phyloP scores from a whole-genome alignment of 1,284 basidiomycete species.

The Apiotrichum gracile region DNA sequence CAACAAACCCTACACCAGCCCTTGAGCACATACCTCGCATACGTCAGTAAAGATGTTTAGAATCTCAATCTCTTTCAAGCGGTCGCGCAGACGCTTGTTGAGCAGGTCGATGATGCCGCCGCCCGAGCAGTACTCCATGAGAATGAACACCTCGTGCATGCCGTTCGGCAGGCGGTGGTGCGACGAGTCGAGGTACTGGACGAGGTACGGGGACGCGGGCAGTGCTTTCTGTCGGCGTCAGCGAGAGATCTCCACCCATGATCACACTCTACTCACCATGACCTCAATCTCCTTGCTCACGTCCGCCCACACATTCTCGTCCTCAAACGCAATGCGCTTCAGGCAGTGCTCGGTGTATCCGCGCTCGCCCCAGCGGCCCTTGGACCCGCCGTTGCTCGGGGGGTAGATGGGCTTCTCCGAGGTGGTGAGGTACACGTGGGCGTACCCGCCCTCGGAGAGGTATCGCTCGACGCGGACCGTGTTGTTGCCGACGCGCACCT shows the following conservation, averaged over 20 bases:
- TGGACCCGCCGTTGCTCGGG: conserved; percentile 17
- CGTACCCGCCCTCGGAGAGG: conserved; percentile 95
- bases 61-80: conserved; percentile 91
- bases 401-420: conserved; percentile 74
- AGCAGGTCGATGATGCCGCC: conserved; percentile 99
- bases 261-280: conserved; percentile 63
- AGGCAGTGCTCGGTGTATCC: conserved; percentile 80
- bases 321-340: conserved; percentile 91
- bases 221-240: conserved; percentile 34
- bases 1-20: background rate
- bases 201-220: conserved; percentile 32
- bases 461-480: conserved; percentile 82
- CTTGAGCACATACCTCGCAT: conserved; percentile 56
- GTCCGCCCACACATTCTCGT: conserved; percentile 82
- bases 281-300: conserved; percentile 98
- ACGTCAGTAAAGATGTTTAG: conserved; percentile 96
- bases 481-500: conserved; percentile 83
- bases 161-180: conserved; percentile 77
- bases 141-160: conserved; percentile 91
- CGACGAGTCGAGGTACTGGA: conserved; percentile 54
- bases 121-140: conserved; percentile 95
- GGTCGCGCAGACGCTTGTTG: conserved; percentile 89
- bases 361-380: conserved; percentile 53
- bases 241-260: background rate
- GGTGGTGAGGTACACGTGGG: conserved; percentile 92